These are phyloP conservation scores for Musa beccarii DNA, from an alignment of 176 grass and related monocot genomes.

Conservation along the genomic window DNA sequence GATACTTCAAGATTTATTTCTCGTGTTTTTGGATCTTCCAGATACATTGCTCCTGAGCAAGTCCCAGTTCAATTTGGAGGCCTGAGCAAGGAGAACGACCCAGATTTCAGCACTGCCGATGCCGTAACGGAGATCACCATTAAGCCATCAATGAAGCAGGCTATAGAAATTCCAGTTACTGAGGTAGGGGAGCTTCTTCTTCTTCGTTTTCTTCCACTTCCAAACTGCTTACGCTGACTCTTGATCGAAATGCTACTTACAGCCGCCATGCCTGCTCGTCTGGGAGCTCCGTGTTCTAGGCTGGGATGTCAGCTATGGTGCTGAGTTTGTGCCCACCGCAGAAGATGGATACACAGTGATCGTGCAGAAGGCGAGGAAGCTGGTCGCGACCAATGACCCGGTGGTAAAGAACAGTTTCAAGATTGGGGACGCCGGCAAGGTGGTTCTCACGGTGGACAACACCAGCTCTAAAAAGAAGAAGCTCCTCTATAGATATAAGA, in stretches of 20 bases:
- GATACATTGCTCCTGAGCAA: slow-evolving; percentile 85
- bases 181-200: slow-evolving; percentile 33
- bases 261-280: slow-evolving; percentile 67
- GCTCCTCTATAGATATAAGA: slow-evolving; percentile 84
- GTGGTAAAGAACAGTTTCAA: slow-evolving; percentile 73
- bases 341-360: slow-evolving; percentile 88
- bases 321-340: slow-evolving; percentile 52
- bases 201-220: not conserved
- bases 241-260: not conserved
- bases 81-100: slow-evolving; percentile 64
- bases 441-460: slow-evolving; percentile 66
- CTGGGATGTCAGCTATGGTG: slow-evolving; percentile 75
- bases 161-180: slow-evolving; percentile 53
- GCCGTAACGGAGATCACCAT: slow-evolving; percentile 51
- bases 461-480: slow-evolving; percentile 81
- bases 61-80: slow-evolving; percentile 90
- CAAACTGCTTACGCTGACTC: not conserved
- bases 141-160: slow-evolving; percentile 67
- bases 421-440: slow-evolving; percentile 49
- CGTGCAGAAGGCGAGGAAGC: slow-evolving; percentile 78
- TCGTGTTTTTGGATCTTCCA: slow-evolving; percentile 11
- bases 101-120: slow-evolving; percentile 73
- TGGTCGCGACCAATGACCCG: slow-evolving; percentile 55
- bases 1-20: too few species aligned
- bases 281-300: slow-evolving; percentile 79